A percentile compares a stretch with the other conserved stretches of the same genome.
Evolutionary conservation across 2,329 filamentous ascomycete species (phyloP).

Genomic region (Tricladium varicosporioides): DNA sequence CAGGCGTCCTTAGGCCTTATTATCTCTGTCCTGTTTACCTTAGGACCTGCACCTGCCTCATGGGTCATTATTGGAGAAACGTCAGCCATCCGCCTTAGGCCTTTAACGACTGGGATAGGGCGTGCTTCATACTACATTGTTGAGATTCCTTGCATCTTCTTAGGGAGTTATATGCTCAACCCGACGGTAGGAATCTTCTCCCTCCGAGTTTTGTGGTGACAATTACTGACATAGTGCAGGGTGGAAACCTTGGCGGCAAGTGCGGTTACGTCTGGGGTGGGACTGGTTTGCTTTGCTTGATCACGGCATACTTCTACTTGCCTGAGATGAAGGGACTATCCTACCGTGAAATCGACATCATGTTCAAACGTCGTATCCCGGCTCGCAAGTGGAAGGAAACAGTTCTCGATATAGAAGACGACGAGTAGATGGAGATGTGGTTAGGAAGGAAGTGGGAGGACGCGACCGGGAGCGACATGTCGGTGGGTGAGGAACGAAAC

Average conservation of each 20-base stretch:
- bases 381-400: conserved; percentile 48
- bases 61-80: conserved; percentile 69
- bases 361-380: conserved; percentile 41
- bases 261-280: conserved; percentile 60
- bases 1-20: conserved; percentile 63
- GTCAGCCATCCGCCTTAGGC: conserved; percentile 60
- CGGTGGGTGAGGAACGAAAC: too few species aligned
- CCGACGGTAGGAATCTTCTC: too few species aligned
- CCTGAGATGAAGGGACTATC: conserved; percentile 60
- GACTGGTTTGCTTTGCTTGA: conserved; percentile 54
- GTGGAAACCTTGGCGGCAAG: conserved; percentile 49
- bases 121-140: conserved; percentile 62
- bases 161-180: conserved; percentile 61
- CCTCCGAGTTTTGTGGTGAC: too few species aligned
- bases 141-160: conserved; percentile 66
- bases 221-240: too few species aligned
- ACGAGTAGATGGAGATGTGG: conserved; percentile 50
- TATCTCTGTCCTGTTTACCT: conserved; percentile 62
- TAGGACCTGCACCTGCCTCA: conserved; percentile 61
- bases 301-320: conserved; percentile 47
- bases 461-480: too few species aligned
- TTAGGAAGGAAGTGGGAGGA: too few species aligned
- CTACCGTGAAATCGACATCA: conserved; percentile 47
- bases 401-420: conserved; percentile 55
- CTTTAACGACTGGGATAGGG: conserved; percentile 64